These are phyloP conservation scores for Septoria petroselini DNA, from an alignment of 2,329 filamentous ascomycete species.

Conservation along the genomic window DNA sequence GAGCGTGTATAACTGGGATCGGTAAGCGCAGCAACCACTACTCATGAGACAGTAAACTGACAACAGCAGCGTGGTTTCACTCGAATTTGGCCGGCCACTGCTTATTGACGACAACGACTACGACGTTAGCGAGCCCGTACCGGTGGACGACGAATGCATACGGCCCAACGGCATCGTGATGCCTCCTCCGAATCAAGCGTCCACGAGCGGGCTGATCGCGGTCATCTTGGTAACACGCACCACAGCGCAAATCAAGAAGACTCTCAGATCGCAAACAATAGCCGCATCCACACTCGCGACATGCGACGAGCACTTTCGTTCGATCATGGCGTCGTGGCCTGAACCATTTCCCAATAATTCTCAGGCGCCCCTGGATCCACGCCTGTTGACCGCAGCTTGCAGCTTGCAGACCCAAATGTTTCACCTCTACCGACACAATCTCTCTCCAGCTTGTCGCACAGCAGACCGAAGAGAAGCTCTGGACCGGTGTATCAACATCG, in stretches of 20 bases:
- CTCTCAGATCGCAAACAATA: conserved; percentile 65
- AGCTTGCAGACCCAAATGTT: conserved; percentile 81
- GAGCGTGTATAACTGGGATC: conserved; percentile 86
- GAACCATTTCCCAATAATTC: conserved; percentile 67
- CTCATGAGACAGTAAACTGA: neutral
- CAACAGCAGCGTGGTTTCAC: conserved; percentile 59
- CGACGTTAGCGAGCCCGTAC: conserved; percentile 74
- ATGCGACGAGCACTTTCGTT: conserved; percentile 76
- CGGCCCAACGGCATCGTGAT: conserved; percentile 50
- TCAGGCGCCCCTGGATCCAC: conserved; percentile 66
- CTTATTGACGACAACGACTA: conserved; percentile 86
- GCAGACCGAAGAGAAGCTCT: conserved; percentile 68
- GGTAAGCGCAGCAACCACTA: conserved; percentile 49
- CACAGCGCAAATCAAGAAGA: conserved; percentile 69
- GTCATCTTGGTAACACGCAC: conserved; percentile 79
- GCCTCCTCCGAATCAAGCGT: conserved; percentile 41
- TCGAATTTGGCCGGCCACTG: conserved; percentile 77
- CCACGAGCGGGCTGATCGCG: conserved; percentile 70
- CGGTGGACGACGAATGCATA: conserved; percentile 76
- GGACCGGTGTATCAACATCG: conserved; percentile 70
- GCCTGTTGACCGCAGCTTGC: conserved; percentile 69
- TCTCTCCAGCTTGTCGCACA: conserved; percentile 66
- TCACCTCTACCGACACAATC: conserved; percentile 82
- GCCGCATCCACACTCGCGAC: conserved; percentile 65
- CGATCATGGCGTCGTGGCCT: conserved; percentile 73